A percentile compares a stretch with the other conserved stretches of the same genome.
Evolutionary conservation across 148 eudicot genomes (phyloP).

Genomic region (Rhododendron ovatum): DNA sequence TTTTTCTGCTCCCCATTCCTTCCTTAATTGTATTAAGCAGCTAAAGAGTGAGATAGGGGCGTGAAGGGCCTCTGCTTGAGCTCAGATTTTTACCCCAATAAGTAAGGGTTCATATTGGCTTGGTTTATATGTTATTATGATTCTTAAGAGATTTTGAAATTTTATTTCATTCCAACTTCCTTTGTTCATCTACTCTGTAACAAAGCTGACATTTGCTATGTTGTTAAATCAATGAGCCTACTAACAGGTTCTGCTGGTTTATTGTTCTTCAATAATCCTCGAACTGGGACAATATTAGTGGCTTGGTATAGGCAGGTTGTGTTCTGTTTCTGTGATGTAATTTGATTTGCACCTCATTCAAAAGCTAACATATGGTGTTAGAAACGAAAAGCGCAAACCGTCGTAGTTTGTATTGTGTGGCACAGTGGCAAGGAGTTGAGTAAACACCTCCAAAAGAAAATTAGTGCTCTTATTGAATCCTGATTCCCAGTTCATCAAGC

Average conservation of each 20-base stretch:
- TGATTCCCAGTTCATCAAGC: not conserved
- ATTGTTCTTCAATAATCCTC: not conserved
- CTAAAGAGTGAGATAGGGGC: not conserved
- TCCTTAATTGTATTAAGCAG: not conserved
- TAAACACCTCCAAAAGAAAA: not conserved
- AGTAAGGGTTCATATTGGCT: not conserved
- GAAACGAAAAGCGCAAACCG: not conserved
- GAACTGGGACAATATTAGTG: not conserved
- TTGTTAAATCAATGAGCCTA: not conserved
- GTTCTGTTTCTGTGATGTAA: not conserved
- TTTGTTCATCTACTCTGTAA: not conserved
- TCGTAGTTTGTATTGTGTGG: not conserved
- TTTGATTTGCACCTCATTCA: not conserved
- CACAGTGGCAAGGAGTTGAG: not conserved
- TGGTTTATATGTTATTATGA: not conserved
- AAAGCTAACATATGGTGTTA: not conserved
- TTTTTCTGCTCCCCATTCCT: not conserved
- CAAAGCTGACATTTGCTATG: not conserved
- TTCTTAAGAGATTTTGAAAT: not conserved
- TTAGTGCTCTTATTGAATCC: not conserved
- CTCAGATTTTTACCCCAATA: not conserved
- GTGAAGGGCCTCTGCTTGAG: not conserved
- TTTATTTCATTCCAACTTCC: not conserved
- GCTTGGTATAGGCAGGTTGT: not conserved
- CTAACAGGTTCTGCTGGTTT: not conserved